These are phyloP conservation scores for Cyclotella baltica DNA, from an alignment of 108 stramenopile genomes.

Conservation along the genomic window DNA sequence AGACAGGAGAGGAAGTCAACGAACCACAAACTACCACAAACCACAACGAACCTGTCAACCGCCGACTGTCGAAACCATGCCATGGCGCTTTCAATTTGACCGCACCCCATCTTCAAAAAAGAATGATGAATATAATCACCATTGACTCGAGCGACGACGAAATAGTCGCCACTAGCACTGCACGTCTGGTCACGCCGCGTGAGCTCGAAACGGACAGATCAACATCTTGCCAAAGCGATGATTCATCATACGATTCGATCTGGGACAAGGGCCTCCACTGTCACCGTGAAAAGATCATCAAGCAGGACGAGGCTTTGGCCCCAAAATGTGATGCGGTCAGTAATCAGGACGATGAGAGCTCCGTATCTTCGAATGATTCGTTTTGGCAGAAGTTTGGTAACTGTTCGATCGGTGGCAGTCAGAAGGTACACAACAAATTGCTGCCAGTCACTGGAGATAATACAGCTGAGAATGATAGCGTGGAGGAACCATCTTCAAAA, in stretches of 20 bases:
- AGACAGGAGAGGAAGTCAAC: too few species aligned
- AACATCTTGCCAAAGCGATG: too few species aligned
- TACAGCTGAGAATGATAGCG: not conserved
- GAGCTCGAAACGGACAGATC: not conserved
- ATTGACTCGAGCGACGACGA: conserved; percentile 10
- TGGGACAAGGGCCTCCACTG: conserved; percentile 3
- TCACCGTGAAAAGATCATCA: not conserved
- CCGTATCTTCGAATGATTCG: conserved; percentile 31
- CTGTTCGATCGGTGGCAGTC: not conserved
- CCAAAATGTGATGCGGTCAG: not conserved
- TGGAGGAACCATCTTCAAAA: not conserved
- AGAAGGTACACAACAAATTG: conserved; percentile 1
- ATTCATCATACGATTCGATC: conserved; percentile 6
- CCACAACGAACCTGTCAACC: not conserved
- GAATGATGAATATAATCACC: conserved; percentile 7
- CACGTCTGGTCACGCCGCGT: not conserved
- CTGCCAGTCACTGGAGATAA: not conserved
- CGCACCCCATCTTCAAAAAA: not conserved
- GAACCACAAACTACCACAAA: too few species aligned
- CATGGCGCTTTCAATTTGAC: too few species aligned
- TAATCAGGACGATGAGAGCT: conserved; percentile 10
- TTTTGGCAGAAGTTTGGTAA: conserved; percentile 25
- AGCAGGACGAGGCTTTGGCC: not conserved
- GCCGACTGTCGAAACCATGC: too few species aligned
- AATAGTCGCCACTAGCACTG: not conserved